These are phyloP conservation scores for Blastobotrys proliferans DNA, from an alignment of 1,139 yeast genomes.

Conservation along the genomic window DNA sequence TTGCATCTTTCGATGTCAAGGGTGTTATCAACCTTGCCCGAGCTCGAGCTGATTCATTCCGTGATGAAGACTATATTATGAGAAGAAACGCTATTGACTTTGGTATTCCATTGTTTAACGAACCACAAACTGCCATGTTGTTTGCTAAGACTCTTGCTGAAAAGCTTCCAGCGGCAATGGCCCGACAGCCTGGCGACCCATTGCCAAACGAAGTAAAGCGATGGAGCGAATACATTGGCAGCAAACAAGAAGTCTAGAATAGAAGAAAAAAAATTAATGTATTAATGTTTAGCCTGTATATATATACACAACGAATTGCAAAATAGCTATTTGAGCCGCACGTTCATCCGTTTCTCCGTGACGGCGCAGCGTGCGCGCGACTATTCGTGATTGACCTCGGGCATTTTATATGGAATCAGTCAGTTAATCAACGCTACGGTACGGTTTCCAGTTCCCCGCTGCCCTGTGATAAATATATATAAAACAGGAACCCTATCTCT, in stretches of 20 bases:
- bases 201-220: slow-evolving; percentile 84
- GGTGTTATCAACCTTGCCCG: slow-evolving; percentile 90
- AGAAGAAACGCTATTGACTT: slow-evolving; percentile 98
- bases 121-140: slow-evolving; percentile 85
- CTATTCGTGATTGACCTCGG: too few relatives aligned
- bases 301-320: too few relatives aligned
- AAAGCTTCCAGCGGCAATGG: slow-evolving; percentile 51
- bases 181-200: slow-evolving; percentile 34
- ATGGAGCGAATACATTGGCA: slow-evolving; percentile 96
- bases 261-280: background rate
- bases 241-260: slow-evolving; percentile 76
- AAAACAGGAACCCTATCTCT: too few relatives aligned
- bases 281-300: background rate
- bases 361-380: too few relatives aligned
- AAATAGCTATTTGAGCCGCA: too few relatives aligned
- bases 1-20: slow-evolving; percentile 77
- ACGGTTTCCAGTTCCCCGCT: too few relatives aligned
- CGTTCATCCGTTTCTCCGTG: too few relatives aligned
- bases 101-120: slow-evolving; percentile 93
- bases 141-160: slow-evolving; percentile 80
- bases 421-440: too few relatives aligned
- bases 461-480: too few relatives aligned
- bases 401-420: too few relatives aligned
- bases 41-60: slow-evolving; percentile 77
- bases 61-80: slow-evolving; percentile 93